Percentiles rank a stretch among this genome's conserved stretches.
Conservation (phyloP, 2,329 filamentous ascomycete genomes). For the Aspergillus sp. region DNA sequence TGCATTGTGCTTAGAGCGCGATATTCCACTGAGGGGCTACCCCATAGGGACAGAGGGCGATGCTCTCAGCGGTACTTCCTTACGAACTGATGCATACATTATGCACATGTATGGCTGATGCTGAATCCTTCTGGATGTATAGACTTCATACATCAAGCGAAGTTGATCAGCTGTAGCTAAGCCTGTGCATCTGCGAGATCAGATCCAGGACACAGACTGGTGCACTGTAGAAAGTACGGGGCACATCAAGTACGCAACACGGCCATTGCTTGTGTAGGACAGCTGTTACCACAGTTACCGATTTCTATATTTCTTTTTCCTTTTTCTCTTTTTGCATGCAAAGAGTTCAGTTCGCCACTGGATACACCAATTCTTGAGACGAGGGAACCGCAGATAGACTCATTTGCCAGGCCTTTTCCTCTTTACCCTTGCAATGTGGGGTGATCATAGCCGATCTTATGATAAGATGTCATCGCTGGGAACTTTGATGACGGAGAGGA, state of each 20-base stretch:
- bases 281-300: slow-evolving; percentile 1
- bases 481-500: background rate
- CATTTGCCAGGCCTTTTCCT: background rate
- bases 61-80: background rate
- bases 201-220: slow-evolving; percentile 2
- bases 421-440: background rate
- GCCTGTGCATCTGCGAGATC: slow-evolving; percentile 8
- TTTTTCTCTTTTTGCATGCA: background rate
- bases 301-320: background rate
- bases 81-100: background rate
- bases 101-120: background rate
- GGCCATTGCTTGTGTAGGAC: background rate
- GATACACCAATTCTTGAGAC: slow-evolving; percentile 3
- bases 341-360: background rate
- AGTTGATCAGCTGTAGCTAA: slow-evolving; percentile 7
- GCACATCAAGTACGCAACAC: background rate
- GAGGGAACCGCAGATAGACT: background rate
- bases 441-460: background rate
- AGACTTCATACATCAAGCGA: slow-evolving; percentile 5
- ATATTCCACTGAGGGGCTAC: background rate
- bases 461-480: background rate
- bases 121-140: background rate
- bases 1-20: background rate
- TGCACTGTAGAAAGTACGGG: background rate
- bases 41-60: background rate